A percentile compares a stretch with the other conserved stretches of the same genome.
Evolutionary conservation across 768 basidiomycete species (phyloP).

Genomic region (Russula olivacea): DNA sequence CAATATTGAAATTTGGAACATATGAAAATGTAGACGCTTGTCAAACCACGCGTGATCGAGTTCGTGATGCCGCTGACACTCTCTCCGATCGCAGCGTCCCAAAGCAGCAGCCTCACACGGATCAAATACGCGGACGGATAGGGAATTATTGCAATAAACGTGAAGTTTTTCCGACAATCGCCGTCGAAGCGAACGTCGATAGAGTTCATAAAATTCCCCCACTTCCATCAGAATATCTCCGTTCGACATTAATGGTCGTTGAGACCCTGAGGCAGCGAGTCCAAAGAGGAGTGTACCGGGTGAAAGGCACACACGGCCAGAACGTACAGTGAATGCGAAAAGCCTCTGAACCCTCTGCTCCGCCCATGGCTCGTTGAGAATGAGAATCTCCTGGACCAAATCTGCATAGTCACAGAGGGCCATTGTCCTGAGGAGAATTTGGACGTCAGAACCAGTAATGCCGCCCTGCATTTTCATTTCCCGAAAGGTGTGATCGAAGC

Average conservation of each 20-base stretch:
- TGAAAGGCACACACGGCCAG: slow-evolving; percentile 10
- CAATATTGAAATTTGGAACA: slow-evolving; percentile 16
- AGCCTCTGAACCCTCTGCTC: background rate
- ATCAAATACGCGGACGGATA: slow-evolving; percentile 11
- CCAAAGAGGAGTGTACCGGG: slow-evolving; percentile 11
- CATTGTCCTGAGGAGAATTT: background rate
- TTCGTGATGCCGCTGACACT: slow-evolving; percentile 13
- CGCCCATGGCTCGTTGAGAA: background rate
- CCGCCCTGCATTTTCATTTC: background rate
- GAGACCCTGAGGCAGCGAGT: background rate
- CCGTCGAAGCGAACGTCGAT: background rate
- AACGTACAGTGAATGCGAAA: slow-evolving; percentile 8
- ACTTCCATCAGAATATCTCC: slow-evolving; percentile 7
- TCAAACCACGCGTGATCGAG: slow-evolving; percentile 17
- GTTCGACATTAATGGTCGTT: background rate
- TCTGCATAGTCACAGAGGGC: slow-evolving; percentile 6
- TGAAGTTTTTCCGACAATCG: slow-evolving; percentile 13
- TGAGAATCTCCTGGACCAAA: background rate
- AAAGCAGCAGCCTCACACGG: slow-evolving; percentile 8
- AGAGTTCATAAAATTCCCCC: slow-evolving; percentile 1
- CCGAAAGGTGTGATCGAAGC: slow-evolving; percentile 15
- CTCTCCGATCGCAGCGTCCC: slow-evolving; percentile 9
- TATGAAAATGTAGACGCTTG: slow-evolving; percentile 14
- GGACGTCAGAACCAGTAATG: background rate
- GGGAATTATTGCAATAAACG: slow-evolving; percentile 5